Evolutionary conservation across 495 filamentous ascomycete genomes (phyloP).

Genomic region (Trichoderma erinaceum): DNA sequence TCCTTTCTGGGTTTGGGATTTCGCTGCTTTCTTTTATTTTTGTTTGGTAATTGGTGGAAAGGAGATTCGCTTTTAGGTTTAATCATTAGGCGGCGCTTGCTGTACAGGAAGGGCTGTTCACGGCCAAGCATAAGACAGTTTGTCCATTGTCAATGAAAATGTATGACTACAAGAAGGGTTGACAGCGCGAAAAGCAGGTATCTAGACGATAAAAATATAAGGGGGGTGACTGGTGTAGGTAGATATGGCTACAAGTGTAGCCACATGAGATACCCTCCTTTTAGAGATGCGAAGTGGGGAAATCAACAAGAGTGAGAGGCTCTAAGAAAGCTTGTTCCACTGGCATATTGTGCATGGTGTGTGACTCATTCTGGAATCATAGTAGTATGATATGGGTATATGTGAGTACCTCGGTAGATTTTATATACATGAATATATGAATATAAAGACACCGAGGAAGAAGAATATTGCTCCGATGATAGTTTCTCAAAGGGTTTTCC

Average conservation of each 20-base stretch:
- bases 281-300: background rate
- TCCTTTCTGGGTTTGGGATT: background rate
- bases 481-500: background rate
- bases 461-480: background rate
- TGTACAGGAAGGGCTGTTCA: background rate
- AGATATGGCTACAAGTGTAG: background rate
- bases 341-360: background rate
- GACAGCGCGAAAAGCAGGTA: background rate
- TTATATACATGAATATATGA: background rate
- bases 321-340: background rate
- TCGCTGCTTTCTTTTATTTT: background rate
- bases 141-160: background rate
- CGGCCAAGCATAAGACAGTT: background rate
- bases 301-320: background rate
- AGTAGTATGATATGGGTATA: background rate
- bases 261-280: background rate
- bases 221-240: background rate
- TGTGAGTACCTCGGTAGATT: background rate
- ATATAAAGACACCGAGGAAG: background rate
- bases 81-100: conserved; percentile 8
- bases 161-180: background rate
- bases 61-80: background rate
- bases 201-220: background rate
- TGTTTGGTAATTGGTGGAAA: background rate
- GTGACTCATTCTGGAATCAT: background rate